Base-by-base conservation (phyloP, 2,329 filamentous ascomycete genomes). In the Aureobasidium mangrovei region DNA sequence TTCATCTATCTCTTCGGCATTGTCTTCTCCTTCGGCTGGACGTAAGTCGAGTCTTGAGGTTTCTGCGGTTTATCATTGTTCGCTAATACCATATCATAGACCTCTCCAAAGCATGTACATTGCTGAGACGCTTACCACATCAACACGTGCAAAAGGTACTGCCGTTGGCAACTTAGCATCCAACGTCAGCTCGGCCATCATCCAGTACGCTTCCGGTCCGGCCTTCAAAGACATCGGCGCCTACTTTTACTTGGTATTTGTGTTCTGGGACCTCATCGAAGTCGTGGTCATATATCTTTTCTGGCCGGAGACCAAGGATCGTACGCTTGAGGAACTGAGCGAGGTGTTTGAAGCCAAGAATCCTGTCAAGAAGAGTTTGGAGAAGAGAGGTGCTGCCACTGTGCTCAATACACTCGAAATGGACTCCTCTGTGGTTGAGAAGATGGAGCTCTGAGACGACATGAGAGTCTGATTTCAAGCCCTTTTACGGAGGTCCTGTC, bases 281-380 rank as follows among this genome's bases (percentile, higher is more conserved):
- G 56, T 65, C 31, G 48, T 58, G 10, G 61, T 68, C 43, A 66
- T 70, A 54, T 66, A 67, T 54, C 61, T 63, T 49, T 59, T 64
- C 57, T 69, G 69, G 57, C 65, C 70, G 35, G 72, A 75, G 61
- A 75, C 70, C 6, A 67, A 69, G 43, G 62, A 68, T 33, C 64
- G 69, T 57, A 75, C 70, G 8, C 65, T 76, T 26, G 74, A 76
- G 59, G 74, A 76, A 61, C 62, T 76, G 9, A 68, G 69, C 24
- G 65, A 67, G 27, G 71, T 76, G 52, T 75, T 76, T 58, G 65
- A 65, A 40, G 65, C 65, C 0, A 62, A 60, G 44, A 67, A 69
- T 29, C 72, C 71, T 0, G 71, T 74, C 18, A 70, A 71, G 60
- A 59, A 38, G 53, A 58, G 24, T 61, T 58, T 53, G 59, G 41